Evolutionary conservation across 2,329 filamentous ascomycete species (phyloP).

Genomic region (Aureobasidium mangrovei): DNA sequence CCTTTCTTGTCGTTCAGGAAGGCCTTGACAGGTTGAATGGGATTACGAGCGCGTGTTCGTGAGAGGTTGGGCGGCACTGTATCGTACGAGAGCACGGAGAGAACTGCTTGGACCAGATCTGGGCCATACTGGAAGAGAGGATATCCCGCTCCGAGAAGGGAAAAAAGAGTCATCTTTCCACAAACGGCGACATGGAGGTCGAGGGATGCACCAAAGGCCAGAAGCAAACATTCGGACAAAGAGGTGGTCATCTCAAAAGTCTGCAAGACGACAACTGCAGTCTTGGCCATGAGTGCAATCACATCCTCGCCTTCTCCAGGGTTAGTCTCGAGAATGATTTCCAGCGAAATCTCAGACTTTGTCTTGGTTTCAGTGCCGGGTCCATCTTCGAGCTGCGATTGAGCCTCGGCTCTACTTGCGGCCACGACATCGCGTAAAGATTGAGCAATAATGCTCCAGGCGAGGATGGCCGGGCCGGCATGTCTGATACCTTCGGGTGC

Average conservation of each 20-base stretch:
- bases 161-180: constrained; percentile 57
- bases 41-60: constrained; percentile 5
- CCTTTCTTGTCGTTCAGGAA: constrained; percentile 10
- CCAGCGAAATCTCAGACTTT: constrained; percentile 23
- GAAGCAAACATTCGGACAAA: constrained; percentile 37
- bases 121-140: constrained; percentile 62
- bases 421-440: constrained; percentile 56
- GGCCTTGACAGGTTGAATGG: constrained; percentile 13
- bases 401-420: constrained; percentile 43
- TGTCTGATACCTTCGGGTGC: constrained; percentile 26
- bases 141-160: constrained; percentile 60
- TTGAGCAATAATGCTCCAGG: constrained; percentile 71
- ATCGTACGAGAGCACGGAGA: constrained; percentile 48
- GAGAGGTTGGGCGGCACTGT: constrained; percentile 12
- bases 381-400: constrained; percentile 9
- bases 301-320: constrained; percentile 35
- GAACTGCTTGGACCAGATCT: constrained; percentile 58
- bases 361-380: not conserved
- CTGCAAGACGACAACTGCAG: constrained; percentile 37
- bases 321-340: constrained; percentile 33
- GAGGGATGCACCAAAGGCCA: constrained; percentile 40
- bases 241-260: constrained; percentile 41
- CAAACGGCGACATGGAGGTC: constrained; percentile 51
- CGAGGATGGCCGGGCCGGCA: constrained; percentile 65
- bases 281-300: constrained; percentile 39